phyloP scores from a whole-genome alignment of 163 green algal genomes.

The Chlorella variabilis region DNA sequence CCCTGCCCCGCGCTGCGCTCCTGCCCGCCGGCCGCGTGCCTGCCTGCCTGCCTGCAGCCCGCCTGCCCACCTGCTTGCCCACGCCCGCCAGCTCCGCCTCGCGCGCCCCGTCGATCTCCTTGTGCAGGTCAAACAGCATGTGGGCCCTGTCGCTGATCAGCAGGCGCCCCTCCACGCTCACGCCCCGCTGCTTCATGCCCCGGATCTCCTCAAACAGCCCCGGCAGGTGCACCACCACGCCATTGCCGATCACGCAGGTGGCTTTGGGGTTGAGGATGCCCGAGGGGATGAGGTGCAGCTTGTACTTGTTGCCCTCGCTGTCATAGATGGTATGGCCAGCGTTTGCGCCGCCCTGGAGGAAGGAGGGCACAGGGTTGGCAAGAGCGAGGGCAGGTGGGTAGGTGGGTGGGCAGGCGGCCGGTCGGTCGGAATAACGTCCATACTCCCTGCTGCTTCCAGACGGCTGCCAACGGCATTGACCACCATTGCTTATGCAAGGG shows the following conservation, averaged over 20 bases:
- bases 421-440: too few relatives aligned
- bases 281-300: constrained; percentile 96
- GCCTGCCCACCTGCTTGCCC: constrained; percentile 24
- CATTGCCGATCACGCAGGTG: constrained; percentile 97
- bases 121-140: constrained; percentile 99
- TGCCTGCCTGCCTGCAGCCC: background rate
- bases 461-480: too few relatives aligned
- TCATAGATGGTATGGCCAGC: constrained; percentile 99
- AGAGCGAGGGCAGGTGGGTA: too few relatives aligned
- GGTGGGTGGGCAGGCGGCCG: too few relatives aligned
- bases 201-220: constrained; percentile 96
- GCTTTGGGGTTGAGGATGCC: constrained; percentile 94
- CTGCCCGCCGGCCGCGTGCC: too few relatives aligned
- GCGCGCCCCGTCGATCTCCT: constrained; percentile 90
- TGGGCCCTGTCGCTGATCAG: constrained; percentile 94
- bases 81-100: constrained; percentile 84
- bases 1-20: too few relatives aligned
- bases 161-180: constrained; percentile 83
- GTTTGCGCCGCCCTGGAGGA: constrained; percentile 93
- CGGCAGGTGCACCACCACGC: constrained; percentile 97
- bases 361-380: background rate
- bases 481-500: too few relatives aligned
- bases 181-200: constrained; percentile 74
- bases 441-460: too few relatives aligned
- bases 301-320: constrained; percentile 94